A percentile compares a stretch with the other conserved stretches of the same genome.
Evolutionary conservation across 169 alveolate genomes (phyloP).

Genomic region (Cryptosporidium meleagridis): DNA sequence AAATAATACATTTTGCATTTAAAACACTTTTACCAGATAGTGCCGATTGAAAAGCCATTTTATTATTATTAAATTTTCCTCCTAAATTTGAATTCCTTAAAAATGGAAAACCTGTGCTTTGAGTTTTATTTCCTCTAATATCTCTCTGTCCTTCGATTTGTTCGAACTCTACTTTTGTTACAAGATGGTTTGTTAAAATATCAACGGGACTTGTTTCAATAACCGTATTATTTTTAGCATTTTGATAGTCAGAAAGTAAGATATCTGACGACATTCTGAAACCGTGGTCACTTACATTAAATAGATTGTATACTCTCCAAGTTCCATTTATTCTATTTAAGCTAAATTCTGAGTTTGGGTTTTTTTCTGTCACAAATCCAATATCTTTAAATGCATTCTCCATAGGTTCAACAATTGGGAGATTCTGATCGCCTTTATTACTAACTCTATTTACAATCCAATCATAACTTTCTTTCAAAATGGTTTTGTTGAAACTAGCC

Average conservation of each 20-base stretch:
- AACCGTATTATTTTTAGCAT: conserved; percentile 22
- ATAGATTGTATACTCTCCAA: conserved; percentile 61
- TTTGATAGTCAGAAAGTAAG: conserved; percentile 44
- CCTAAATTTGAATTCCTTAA: conserved; percentile 4
- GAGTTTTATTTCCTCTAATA: background rate
- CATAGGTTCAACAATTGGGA: conserved; percentile 70
- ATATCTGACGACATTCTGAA: conserved; percentile 70
- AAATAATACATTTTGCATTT: conserved; percentile 54
- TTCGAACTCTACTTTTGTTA: conserved; percentile 53
- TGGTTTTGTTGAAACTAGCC: conserved; percentile 45
- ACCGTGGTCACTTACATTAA: conserved; percentile 50
- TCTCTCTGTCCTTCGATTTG: background rate
- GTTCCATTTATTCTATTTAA: conserved; percentile 57
- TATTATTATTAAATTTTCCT: background rate
- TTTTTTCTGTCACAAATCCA: conserved; percentile 39
- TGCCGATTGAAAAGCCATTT: background rate
- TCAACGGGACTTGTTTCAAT: conserved; percentile 65
- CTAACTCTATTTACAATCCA: conserved; percentile 57
- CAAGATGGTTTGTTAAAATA: conserved; percentile 33
- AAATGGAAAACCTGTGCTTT: background rate
- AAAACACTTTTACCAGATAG: background rate
- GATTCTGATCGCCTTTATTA: conserved; percentile 52
- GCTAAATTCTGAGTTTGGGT: conserved; percentile 56
- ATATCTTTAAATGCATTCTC: conserved; percentile 49
- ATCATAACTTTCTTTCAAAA: conserved; percentile 71